Conservation (phyloP, 2,329 filamentous ascomycete species). For the Pseudogymnoascus verrucosus region DNA sequence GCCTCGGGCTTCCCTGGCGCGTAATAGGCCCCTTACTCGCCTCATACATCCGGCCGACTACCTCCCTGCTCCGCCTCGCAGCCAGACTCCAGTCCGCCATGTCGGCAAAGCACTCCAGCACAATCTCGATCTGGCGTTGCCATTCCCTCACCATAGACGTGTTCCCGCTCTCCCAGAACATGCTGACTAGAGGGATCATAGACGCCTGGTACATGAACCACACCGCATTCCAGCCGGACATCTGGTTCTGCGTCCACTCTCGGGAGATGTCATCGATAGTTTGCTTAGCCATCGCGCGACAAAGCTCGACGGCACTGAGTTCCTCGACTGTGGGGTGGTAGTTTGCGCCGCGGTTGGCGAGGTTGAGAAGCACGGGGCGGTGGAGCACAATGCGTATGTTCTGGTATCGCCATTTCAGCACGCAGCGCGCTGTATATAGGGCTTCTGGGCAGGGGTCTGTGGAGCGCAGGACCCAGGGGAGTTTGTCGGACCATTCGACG, state of each 20-base stretch:
- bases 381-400: constrained; percentile 71
- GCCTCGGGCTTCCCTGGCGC: constrained; percentile 25
- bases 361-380: constrained; percentile 61
- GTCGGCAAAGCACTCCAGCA: constrained; percentile 52
- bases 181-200: constrained; percentile 68
- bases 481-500: constrained; percentile 62
- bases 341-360: constrained; percentile 35
- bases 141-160: constrained; percentile 32
- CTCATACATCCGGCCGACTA: constrained; percentile 56
- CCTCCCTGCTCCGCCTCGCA: constrained; percentile 53
- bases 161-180: constrained; percentile 55
- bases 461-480: constrained; percentile 58
- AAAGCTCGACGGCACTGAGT: constrained; percentile 58
- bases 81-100: constrained; percentile 60
- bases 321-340: constrained; percentile 46
- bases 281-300: constrained; percentile 59
- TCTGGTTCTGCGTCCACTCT: constrained; percentile 65
- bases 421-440: constrained; percentile 59
- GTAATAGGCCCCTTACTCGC: constrained; percentile 32
- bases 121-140: constrained; percentile 49
- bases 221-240: constrained; percentile 73
- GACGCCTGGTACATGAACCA: constrained; percentile 76
- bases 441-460: constrained; percentile 62
- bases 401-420: constrained; percentile 79
- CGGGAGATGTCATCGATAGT: constrained; percentile 65